A percentile compares a stretch with the other conserved stretches of the same genome.
These are phyloP conservation scores for Physaria fendleri DNA, from an alignment of 345 rosid species.

Conservation along the genomic window DNA sequence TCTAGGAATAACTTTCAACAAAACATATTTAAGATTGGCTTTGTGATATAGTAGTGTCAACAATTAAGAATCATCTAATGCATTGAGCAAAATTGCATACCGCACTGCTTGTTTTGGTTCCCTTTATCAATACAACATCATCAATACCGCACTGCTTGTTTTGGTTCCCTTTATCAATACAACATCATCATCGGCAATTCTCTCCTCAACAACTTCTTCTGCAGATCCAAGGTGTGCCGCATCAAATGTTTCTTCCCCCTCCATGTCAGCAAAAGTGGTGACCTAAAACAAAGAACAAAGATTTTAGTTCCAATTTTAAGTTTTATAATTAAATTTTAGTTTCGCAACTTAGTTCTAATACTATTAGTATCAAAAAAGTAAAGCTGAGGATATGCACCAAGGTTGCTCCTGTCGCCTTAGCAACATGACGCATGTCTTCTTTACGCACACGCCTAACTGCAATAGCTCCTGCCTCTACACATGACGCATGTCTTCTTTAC, in stretches of 20 bases:
- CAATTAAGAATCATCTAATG: background rate
- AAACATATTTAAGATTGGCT: background rate
- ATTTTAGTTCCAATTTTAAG: slow-evolving; percentile 1
- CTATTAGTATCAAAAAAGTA: background rate
- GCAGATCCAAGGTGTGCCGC: slow-evolving; percentile 73
- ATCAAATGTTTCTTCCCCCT: slow-evolving; percentile 97
- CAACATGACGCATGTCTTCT: slow-evolving; percentile 97
- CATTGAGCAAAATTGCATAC: slow-evolving; percentile 39
- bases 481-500: too few relatives aligned
- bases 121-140: slow-evolving; percentile 87
- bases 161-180: slow-evolving; percentile 88
- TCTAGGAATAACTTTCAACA: background rate
- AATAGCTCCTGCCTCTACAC: slow-evolving; percentile 95
- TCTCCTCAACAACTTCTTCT: slow-evolving; percentile 90
- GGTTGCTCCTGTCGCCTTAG: slow-evolving; percentile 98
- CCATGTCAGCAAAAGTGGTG: slow-evolving; percentile 98
- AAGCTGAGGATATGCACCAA: slow-evolving; percentile 43
- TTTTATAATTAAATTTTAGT: too few relatives aligned
- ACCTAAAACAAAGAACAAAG: slow-evolving; percentile 40
- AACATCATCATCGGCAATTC: slow-evolving; percentile 89
- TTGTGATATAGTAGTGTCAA: background rate
- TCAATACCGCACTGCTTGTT: too few relatives aligned
- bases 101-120: slow-evolving; percentile 77
- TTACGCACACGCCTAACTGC: slow-evolving; percentile 95
- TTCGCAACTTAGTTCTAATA: slow-evolving; percentile 5